Conservation (phyloP, 495 filamentous ascomycete genomes). For the Trichoderma virens region DNA sequence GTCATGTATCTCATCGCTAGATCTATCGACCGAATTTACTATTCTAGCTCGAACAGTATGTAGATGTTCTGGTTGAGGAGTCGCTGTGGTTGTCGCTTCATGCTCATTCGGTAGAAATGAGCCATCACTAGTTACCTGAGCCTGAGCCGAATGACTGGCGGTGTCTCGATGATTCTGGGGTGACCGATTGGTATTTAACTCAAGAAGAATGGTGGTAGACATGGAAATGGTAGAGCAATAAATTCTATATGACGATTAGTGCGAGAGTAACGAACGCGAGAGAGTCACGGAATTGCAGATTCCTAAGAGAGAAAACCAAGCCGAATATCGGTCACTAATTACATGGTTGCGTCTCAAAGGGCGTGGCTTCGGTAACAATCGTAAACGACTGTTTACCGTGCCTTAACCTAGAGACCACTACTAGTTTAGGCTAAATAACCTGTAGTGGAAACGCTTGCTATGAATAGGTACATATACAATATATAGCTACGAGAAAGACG, state of each 20-base stretch:
- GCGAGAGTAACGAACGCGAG: neutral
- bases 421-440: no score
- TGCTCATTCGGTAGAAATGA: neutral
- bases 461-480: no score
- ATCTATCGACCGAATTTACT: neutral
- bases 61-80: neutral
- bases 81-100: neutral
- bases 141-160: neutral
- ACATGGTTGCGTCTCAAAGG: neutral
- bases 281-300: neutral
- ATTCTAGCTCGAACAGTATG: neutral
- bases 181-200: neutral
- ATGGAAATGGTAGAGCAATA: neutral
- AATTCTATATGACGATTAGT: neutral
- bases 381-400: neutral
- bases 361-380: neutral
- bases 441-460: no score
- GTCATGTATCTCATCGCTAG: conserved; percentile 9
- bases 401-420: no score
- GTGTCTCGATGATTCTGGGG: neutral
- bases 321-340: neutral
- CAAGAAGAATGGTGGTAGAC: neutral
- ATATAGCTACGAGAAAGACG: no score
- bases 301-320: neutral
- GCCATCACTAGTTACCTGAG: neutral